Percentiles rank a stretch among this genome's conserved stretches.
phyloP scores from a whole-genome alignment of 257 asterid species.

The Salvia splendens region DNA sequence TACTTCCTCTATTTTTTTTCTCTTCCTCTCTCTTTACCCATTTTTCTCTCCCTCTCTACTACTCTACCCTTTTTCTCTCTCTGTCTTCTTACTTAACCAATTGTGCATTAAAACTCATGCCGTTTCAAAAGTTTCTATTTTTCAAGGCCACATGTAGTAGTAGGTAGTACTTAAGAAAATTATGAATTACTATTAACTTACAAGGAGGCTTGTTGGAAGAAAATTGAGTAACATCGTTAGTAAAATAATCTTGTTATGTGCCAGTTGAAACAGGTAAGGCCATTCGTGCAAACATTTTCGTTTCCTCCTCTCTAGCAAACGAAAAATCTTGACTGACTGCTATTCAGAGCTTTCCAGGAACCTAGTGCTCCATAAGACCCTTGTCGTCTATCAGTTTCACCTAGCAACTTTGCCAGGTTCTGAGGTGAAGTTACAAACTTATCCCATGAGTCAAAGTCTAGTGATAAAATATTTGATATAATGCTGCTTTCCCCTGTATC shows the following conservation, averaged over 20 bases:
- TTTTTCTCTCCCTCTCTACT: no score
- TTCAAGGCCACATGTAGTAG: no score
- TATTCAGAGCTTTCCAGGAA: slow-evolving; percentile 62
- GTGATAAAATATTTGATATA: slow-evolving; percentile 79
- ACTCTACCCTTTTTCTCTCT: no score
- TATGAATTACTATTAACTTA: slow-evolving; percentile 35
- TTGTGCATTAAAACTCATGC: no score
- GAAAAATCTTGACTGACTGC: slow-evolving; percentile 88
- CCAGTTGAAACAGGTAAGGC: slow-evolving; percentile 51
- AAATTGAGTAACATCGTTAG: slow-evolving; percentile 47
- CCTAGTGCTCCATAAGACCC: slow-evolving; percentile 56
- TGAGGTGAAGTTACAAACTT: slow-evolving; percentile 73
- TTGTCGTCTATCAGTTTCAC: slow-evolving; percentile 55
- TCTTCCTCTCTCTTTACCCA: no score
- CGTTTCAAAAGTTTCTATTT: no score
- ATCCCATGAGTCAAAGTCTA: slow-evolving; percentile 81
- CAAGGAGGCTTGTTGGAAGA: slow-evolving; percentile 65
- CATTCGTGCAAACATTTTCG: slow-evolving; percentile 51
- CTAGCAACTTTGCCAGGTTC: slow-evolving; percentile 60
- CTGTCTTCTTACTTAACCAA: no score
- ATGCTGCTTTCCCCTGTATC: slow-evolving; percentile 82
- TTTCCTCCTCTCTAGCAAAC: slow-evolving; percentile 86
- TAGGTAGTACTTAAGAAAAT: not conserved
- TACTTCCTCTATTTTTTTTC: no score
- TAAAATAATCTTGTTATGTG: slow-evolving; percentile 52